Base-by-base conservation (phyloP, 2,329 filamentous ascomycete genomes). In the Fusarium sp. region DNA sequence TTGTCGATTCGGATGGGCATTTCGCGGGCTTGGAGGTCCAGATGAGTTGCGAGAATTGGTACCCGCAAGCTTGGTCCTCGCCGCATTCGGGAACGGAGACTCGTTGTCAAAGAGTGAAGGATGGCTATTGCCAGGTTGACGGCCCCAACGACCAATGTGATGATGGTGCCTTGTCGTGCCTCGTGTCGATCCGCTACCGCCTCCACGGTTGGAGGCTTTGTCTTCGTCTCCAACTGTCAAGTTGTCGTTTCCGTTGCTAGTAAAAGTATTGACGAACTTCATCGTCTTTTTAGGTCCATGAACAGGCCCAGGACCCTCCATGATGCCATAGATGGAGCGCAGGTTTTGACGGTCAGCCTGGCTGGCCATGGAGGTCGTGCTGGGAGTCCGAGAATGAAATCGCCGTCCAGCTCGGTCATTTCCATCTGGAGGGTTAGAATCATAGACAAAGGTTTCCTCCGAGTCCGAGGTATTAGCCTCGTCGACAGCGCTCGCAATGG, bases 391-490 rank as follows among this genome's bases (percentile, higher is more conserved):
- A 22, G 96, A 98, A 83, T 98, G 96, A 82, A 96, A 94, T 70
- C 95, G 90, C 72, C 91, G 89, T n/a, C 89, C 89, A 38, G 79
- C 73, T 45, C 90, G 87, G 63, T 92, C 90, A 58, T 85, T 87
- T 59, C 80, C 83, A 74, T 93, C 91, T 61, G 94, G 93, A 11
- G 96, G 96, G 79, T 99, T 99, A 29, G 96, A 98, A 83, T 99
- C 96, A 84, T 99, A 99, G 18, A 99, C 96, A 82, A 98, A 99
- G 0, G 96, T 98, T 83, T 98, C 96, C 79, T 98, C 96, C 1
- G 96, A 98, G 82, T 99, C 96, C 8, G 96, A 98, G 14, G 96
- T 97, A 82, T 98, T 94, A 52, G 94, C 95, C 82, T 98, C 95
- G 81, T 98, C 96, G 62, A 99, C 95, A 10, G 96, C 96, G 81